phyloP scores from a whole-genome alignment of 2,329 filamentous ascomycete genomes.

The Leptodontidium sp. region DNA sequence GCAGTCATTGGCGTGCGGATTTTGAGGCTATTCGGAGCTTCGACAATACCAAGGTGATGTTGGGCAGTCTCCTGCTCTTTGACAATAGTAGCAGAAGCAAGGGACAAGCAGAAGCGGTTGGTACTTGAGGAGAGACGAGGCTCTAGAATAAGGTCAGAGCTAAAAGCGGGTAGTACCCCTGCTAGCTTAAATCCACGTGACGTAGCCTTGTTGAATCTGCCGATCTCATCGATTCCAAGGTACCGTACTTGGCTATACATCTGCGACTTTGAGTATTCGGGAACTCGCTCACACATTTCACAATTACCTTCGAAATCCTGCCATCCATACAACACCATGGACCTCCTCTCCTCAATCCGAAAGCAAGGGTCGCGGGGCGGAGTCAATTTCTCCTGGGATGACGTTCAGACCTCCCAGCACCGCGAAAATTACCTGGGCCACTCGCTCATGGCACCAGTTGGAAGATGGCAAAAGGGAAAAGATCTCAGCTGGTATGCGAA shows the following conservation, averaged over 20 bases:
- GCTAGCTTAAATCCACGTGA: background rate
- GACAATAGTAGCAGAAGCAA: background rate
- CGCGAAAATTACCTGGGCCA: slow-evolving; percentile 87
- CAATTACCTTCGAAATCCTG: too few species aligned
- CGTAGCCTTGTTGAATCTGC: background rate
- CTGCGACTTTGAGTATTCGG: background rate
- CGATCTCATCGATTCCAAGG: background rate
- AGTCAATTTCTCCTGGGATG: slow-evolving; percentile 96
- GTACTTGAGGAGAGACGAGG: background rate
- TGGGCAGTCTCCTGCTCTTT: background rate
- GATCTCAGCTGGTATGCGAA: slow-evolving; percentile 72
- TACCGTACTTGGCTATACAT: background rate
- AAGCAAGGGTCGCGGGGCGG: slow-evolving; percentile 92
- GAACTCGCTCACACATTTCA: background rate
- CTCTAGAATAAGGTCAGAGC: slow-evolving; percentile 2
- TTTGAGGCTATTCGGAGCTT: background rate
- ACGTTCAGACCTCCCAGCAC: slow-evolving; percentile 87
- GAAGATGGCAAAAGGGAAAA: slow-evolving; percentile 74
- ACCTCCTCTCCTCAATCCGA: slow-evolving; percentile 89
- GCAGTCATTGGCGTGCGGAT: background rate
- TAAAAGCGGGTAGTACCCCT: slow-evolving; percentile 7
- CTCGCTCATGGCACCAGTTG: slow-evolving; percentile 77
- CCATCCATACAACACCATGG: slow-evolving; percentile 65
- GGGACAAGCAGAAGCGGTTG: background rate
- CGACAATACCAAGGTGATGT: background rate